Percentiles rank a stretch among this genome's conserved stretches.
These are phyloP conservation scores for slime mould (Dictyostelium discoideum) DNA, from an alignment of 78 protist genomes.

Conservation along the genomic window dicty_2.7 NC_007090.3:2041001-2041500, in stretches of 20 bases:
- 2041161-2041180: constrained; percentile 42
- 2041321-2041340: too few relatives aligned
- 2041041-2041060: constrained; percentile 75
- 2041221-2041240: constrained; percentile 38
- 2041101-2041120: constrained; percentile 81
- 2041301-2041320: neutral
- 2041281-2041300: neutral
- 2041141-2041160: constrained; percentile 25
- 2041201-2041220: constrained; percentile 47
- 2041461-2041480: neutral
- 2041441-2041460: neutral
- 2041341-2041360: too few relatives aligned
- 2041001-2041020: constrained; percentile 76
- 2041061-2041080: constrained; percentile 82
- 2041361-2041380: too few relatives aligned
- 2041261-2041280: constrained; percentile 56
- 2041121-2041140: constrained; percentile 60
- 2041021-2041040: constrained; percentile 34
- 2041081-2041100: constrained; percentile 83
- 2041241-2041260: constrained; percentile 36
- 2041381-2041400: too few relatives aligned
- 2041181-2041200: constrained; percentile 40
- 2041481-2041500: constrained; percentile 14
- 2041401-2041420: neutral
- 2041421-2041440: neutral